Conservation (phyloP, 2,329 filamentous ascomycete genomes). For the Aspergillus transmontanensis region DNA sequence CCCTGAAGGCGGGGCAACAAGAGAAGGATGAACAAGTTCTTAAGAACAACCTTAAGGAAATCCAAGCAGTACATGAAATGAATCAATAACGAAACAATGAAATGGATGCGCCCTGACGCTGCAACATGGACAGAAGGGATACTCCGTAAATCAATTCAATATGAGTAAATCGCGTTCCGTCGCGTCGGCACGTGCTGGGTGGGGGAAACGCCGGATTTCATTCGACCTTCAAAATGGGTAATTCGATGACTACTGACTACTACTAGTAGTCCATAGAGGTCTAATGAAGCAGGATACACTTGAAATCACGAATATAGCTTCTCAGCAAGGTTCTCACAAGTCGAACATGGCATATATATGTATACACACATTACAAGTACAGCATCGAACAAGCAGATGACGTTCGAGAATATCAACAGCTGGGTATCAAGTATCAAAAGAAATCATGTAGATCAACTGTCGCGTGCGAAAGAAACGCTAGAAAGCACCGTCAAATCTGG, state of each 20-base stretch:
- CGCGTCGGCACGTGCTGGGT: constrained; percentile 14
- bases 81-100: neutral
- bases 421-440: constrained; percentile 17
- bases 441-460: constrained; percentile 4
- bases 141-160: neutral
- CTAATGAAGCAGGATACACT: neutral
- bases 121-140: neutral
- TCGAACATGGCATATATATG: constrained; percentile 3
- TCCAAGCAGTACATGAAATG: no score
- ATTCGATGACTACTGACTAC: neutral
- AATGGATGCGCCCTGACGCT: neutral
- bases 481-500: constrained; percentile 2
- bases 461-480: neutral
- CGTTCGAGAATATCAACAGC: constrained; percentile 11
- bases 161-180: neutral
- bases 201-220: neutral
- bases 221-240: neutral
- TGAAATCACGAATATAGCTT: neutral
- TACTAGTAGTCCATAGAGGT: neutral
- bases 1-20: neutral
- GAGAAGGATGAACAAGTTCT: neutral
- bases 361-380: neutral
- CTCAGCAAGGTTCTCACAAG: neutral
- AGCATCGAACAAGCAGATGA: constrained; percentile 1
- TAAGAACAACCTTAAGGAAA: neutral